phyloP scores from a whole-genome alignment of 331 rosid genomes.

The Pyrus hybrid region DNA sequence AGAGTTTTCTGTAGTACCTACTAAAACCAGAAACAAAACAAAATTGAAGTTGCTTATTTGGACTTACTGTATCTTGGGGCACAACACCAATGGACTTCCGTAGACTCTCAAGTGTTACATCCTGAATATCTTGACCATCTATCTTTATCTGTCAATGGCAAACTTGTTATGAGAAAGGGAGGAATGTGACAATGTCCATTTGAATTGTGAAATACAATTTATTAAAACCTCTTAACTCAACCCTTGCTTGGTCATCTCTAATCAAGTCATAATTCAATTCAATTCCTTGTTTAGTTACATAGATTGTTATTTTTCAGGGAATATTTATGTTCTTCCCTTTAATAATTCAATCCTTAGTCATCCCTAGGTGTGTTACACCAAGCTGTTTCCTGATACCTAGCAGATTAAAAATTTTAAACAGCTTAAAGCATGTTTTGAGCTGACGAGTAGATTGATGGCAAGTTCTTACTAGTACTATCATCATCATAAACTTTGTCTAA shows the following conservation, averaged over 20 bases:
- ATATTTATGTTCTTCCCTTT: not conserved
- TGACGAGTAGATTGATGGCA: not conserved
- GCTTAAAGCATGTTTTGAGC: not conserved
- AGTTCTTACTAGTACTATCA: not conserved
- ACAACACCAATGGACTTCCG: constrained; percentile 86
- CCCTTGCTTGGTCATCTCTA: not conserved
- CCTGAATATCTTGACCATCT: constrained; percentile 81
- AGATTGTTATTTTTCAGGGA: not conserved
- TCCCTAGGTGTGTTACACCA: not conserved
- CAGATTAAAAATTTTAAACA: not conserved
- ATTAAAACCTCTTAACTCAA: not conserved
- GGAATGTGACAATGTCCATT: not conserved
- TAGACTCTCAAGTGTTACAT: constrained; percentile 74
- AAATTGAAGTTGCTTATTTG: constrained; percentile 1
- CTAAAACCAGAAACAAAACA: not conserved
- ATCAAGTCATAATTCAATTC: not conserved
- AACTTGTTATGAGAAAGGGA: not conserved
- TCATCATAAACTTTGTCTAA: not conserved
- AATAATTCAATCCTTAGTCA: not conserved
- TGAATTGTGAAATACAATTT: not conserved
- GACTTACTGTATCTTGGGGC: constrained; percentile 92
- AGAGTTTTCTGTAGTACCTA: not conserved
- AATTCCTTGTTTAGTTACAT: not conserved
- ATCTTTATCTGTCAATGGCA: constrained; percentile 54
- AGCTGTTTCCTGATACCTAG: not conserved